Evolutionary conservation across 2,329 filamentous ascomycete genomes (phyloP).

Genomic region (Aspergillus sp.): DNA sequence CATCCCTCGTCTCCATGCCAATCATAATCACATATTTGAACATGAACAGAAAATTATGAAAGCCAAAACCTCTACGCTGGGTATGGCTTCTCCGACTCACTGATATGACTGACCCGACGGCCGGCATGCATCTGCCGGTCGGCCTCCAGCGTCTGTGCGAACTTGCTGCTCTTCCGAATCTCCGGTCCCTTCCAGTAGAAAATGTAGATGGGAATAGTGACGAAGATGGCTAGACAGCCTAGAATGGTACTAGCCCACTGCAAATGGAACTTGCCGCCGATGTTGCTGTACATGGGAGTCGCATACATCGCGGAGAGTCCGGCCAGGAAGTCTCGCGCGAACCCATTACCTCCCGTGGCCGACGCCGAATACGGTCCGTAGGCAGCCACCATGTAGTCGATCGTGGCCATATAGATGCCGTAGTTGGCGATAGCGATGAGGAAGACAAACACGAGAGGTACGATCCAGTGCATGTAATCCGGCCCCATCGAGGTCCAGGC

Average conservation of each 20-base stretch:
- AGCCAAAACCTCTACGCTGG: not conserved
- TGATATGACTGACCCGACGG: conserved; percentile 19
- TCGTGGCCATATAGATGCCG: conserved; percentile 72
- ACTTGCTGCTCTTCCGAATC: conserved; percentile 52
- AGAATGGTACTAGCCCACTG: conserved; percentile 57
- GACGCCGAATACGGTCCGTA: conserved; percentile 73
- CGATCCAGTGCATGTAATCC: conserved; percentile 66
- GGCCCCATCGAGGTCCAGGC: conserved; percentile 67
- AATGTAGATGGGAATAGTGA: conserved; percentile 55
- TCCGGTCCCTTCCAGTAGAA: conserved; percentile 58
- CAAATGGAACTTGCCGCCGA: conserved; percentile 45
- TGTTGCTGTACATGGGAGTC: conserved; percentile 60
- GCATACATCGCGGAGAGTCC: conserved; percentile 70
- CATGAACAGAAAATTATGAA: too few species aligned
- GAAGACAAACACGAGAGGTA: conserved; percentile 62
- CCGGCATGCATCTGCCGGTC: conserved; percentile 21
- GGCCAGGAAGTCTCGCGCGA: conserved; percentile 70
- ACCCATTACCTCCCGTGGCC: conserved; percentile 74
- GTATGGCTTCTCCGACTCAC: conserved; percentile 13
- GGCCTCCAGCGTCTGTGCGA: conserved; percentile 46
- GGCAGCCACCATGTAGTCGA: conserved; percentile 75
- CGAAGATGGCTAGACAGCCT: conserved; percentile 49
- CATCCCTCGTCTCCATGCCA: too few species aligned
- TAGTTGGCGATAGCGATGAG: conserved; percentile 74
- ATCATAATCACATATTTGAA: too few species aligned